Evolutionary conservation across 768 basidiomycete species (phyloP).

Genomic region (Tulasnella sp.): DNA sequence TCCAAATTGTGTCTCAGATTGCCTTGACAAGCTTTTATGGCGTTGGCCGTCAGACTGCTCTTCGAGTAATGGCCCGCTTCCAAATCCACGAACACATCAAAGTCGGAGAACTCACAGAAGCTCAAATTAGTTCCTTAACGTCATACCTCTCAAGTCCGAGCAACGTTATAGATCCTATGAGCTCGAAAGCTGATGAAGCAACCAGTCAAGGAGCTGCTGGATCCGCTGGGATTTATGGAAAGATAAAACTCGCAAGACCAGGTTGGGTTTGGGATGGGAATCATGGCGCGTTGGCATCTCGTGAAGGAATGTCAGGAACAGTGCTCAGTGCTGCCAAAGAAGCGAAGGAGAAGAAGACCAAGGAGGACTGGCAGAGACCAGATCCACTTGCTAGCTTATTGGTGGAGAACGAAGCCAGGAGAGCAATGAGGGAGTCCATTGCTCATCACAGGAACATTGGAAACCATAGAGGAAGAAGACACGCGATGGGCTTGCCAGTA

Average conservation of each 20-base stretch:
- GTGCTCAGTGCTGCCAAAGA: slow-evolving; percentile 22
- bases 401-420: slow-evolving; percentile 77
- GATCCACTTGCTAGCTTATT: slow-evolving; percentile 64
- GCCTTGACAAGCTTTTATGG: slow-evolving; percentile 89
- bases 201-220: slow-evolving; percentile 3
- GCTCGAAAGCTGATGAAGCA: slow-evolving; percentile 7
- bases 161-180: slow-evolving; percentile 10
- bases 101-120: slow-evolving; percentile 68
- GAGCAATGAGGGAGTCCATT: slow-evolving; percentile 80
- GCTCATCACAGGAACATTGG: slow-evolving; percentile 88
- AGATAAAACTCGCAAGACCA: background rate
- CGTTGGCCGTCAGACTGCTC: slow-evolving; percentile 59
- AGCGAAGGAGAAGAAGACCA: slow-evolving; percentile 23
- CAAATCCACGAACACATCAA: slow-evolving; percentile 79
- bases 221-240: background rate
- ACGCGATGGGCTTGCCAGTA: slow-evolving; percentile 87
- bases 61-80: slow-evolving; percentile 78
- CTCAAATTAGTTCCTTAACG: slow-evolving; percentile 82
- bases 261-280: slow-evolving; percentile 10
- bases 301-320: slow-evolving; percentile 3
- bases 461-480: slow-evolving; percentile 82
- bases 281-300: slow-evolving; percentile 5
- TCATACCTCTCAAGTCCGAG: slow-evolving; percentile 86
- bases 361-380: slow-evolving; percentile 7
- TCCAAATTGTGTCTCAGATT: slow-evolving; percentile 37